Evolutionary conservation across 441 rosid species (phyloP).

Genomic region (Raphanus hybrid): DNA sequence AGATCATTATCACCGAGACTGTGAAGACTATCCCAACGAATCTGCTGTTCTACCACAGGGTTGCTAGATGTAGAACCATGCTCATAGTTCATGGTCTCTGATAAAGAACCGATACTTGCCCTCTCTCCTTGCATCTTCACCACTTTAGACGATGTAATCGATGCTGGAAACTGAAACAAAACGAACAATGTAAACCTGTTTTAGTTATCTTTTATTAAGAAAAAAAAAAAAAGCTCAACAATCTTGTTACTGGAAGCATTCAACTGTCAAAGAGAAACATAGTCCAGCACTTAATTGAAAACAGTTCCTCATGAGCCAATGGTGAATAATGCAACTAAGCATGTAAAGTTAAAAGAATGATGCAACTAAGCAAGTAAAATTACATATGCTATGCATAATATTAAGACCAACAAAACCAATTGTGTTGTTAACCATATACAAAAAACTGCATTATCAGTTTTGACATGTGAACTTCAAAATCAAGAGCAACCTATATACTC

Average conservation of each 20-base stretch:
- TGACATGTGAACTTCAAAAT: constrained; percentile 10
- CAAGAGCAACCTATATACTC: not conserved
- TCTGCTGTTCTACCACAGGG: constrained; percentile 62
- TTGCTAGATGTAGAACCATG: constrained; percentile 75
- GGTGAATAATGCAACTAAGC: not conserved
- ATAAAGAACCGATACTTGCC: constrained; percentile 65
- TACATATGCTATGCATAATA: not conserved
- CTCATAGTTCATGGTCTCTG: constrained; percentile 77
- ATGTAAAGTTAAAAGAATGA: too few relatives aligned
- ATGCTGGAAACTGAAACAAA: constrained; percentile 23
- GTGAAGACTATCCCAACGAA: constrained; percentile 53
- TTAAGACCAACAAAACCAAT: constrained; percentile 4
- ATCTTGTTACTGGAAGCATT: not conserved
- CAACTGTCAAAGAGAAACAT: not conserved
- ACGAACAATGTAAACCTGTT: not conserved
- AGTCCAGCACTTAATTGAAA: not conserved
- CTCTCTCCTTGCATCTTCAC: constrained; percentile 87
- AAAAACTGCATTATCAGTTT: constrained; percentile 21
- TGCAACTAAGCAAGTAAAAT: not conserved
- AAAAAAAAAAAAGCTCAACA: constrained; percentile 12
- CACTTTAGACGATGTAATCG: constrained; percentile 11
- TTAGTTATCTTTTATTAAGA: constrained; percentile 8
- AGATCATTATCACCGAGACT: constrained; percentile 33
- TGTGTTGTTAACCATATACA: not conserved
- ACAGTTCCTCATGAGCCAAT: too few relatives aligned